These are phyloP conservation scores for Plantago coronopus DNA, from an alignment of 305 asterid species.

Conservation along the genomic window DNA sequence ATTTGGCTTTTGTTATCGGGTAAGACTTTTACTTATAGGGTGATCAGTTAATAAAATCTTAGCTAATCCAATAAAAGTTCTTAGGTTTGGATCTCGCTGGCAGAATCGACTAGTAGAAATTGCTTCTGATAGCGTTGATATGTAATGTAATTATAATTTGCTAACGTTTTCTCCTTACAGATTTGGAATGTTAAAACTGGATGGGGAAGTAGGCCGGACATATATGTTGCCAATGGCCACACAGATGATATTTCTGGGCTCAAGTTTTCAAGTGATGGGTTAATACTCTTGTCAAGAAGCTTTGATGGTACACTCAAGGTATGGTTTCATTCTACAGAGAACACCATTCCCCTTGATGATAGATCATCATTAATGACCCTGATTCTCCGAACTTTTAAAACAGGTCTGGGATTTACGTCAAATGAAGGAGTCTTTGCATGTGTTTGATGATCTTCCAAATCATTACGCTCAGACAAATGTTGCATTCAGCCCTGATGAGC, in stretches of 20 bases:
- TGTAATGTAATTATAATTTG: neutral
- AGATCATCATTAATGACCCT: constrained; percentile 4
- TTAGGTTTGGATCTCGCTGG: neutral
- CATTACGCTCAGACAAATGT: constrained; percentile 81
- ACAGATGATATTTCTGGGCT: constrained; percentile 80
- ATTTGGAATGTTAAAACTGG: constrained; percentile 91
- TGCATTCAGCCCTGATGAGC: constrained; percentile 84
- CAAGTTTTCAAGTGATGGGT: constrained; percentile 82
- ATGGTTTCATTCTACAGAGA: constrained; percentile 17
- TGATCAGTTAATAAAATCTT: neutral
- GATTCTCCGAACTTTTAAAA: constrained; percentile 21
- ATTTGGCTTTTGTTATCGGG: neutral
- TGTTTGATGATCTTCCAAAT: constrained; percentile 76
- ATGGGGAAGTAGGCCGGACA: constrained; percentile 95
- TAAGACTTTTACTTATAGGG: neutral
- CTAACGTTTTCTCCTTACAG: constrained; percentile 32
- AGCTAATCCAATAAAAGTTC: neutral
- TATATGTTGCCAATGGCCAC: constrained; percentile 50
- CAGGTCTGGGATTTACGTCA: constrained; percentile 92
- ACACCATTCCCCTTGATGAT: constrained; percentile 1
- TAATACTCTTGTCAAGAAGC: constrained; percentile 76
- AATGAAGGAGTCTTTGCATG: constrained; percentile 63
- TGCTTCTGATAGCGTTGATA: neutral
- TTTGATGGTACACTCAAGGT: constrained; percentile 89
- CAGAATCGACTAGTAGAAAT: neutral